Evolutionary conservation across 2,329 filamentous ascomycete species (phyloP), one percentile per base, ranked within the genome.

Genomic region (Pseudovirgaria hyperparasitica): DNA sequence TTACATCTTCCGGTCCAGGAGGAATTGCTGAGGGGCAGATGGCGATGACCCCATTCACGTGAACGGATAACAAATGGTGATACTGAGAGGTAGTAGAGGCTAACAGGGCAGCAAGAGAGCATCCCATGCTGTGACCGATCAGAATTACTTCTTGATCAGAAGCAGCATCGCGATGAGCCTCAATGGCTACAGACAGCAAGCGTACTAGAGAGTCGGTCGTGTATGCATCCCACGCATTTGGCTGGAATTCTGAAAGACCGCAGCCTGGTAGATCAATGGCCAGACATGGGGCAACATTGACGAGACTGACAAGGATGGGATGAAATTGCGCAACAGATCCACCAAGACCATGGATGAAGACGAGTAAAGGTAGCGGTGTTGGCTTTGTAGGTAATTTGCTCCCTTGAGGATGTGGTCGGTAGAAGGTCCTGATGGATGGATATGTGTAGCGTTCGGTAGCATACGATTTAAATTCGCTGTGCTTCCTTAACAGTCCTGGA

Each of bases 261-360:
- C 86, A 92, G 20, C 90, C 90, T 1, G 90, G 87, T 4, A 94
- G 64, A 49, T 98, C 90, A 36, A 96, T 74, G 4, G 84, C 81
- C 20, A 92, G 65, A 49, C 86, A 92, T 25, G 85, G 77, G 9
- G 81, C 84, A 25, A 85, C 62, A 46, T 92, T 84, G 26, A 80
- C 71, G 25, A 98, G 64, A 50, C 82, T 90, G 12, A 73, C 78
- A 10, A 96, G 58, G 5, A 96, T 59, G 16, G 80, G 72, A 29
- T 82, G 70, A 47, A 94, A 96, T 46, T 96, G 90, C 8, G 84
- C 78, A 14, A 85, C 69, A 1, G 82, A 92, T 25, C 90, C 90
- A n/a, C 87, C 90, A 7, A 96, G 66, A 2, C 90, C 90, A 46
- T 96, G 90, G 31, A 96, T 65, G 47, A 92, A 93, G 22, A 96